Percentiles rank a stretch among this genome's conserved stretches.
These are phyloP conservation scores for Omphalea diandra DNA, from an alignment of 441 rosid species.

Conservation along the genomic window DNA sequence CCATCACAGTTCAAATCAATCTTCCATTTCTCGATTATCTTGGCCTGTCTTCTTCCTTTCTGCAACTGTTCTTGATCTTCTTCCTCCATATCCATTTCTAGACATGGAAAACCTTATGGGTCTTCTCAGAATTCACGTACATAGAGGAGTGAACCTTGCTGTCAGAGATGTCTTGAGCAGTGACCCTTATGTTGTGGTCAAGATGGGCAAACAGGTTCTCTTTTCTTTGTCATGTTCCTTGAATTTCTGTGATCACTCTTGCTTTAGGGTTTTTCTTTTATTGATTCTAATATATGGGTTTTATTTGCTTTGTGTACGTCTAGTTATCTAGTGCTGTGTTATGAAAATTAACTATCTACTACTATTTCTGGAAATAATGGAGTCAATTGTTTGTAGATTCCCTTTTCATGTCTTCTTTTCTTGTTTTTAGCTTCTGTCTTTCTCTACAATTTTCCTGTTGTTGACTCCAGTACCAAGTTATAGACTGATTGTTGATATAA, in stretches of 20 bases:
- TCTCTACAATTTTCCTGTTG: too few species aligned
- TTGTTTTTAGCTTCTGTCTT: neutral
- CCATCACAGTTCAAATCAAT: neutral
- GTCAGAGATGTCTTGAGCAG: conserved; percentile 75
- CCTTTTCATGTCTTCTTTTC: too few species aligned
- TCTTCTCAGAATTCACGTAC: conserved; percentile 68
- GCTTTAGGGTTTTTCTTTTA: neutral
- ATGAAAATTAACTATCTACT: neutral
- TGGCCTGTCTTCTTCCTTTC: too few species aligned
- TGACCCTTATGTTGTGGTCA: conserved; percentile 86
- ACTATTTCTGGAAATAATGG: too few species aligned
- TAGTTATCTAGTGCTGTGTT: too few species aligned
- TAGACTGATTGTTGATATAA: too few species aligned
- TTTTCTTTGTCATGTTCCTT: neutral
- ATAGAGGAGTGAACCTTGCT: conserved; percentile 78
- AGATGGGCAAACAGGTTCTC: conserved; percentile 69
- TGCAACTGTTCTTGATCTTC: too few species aligned
- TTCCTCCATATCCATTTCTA: neutral
- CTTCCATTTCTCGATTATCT: neutral
- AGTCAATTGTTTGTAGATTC: too few species aligned
- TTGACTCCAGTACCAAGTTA: too few species aligned
- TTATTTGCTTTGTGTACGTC: too few species aligned
- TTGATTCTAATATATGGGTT: neutral
- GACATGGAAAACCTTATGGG: conserved; percentile 70
- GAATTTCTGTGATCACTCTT: neutral